phyloP scores from a whole-genome alignment of 1,139 yeast genomes.

The Meyerozyma athensensis region DNA sequence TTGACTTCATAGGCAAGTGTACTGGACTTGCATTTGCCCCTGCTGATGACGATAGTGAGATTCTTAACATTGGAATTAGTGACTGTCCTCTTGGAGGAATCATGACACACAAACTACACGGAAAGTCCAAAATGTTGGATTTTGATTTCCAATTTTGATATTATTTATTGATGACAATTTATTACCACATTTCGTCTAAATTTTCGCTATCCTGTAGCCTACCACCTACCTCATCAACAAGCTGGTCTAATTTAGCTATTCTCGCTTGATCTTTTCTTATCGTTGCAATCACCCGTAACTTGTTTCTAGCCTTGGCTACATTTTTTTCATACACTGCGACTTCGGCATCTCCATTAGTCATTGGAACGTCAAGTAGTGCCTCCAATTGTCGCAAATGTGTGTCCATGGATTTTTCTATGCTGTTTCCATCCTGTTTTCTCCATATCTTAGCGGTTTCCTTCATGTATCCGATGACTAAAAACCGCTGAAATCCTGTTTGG shows the following conservation, averaged over 20 bases:
- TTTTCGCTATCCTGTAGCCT: slow-evolving; percentile 35
- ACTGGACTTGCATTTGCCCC: slow-evolving; percentile 52
- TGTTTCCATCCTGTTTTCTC: slow-evolving; percentile 19
- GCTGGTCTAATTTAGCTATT: slow-evolving; percentile 27
- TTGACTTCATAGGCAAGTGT: slow-evolving; percentile 56
- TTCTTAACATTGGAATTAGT: slow-evolving; percentile 48
- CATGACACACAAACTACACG: slow-evolving; percentile 41
- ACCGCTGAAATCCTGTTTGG: slow-evolving; percentile 75
- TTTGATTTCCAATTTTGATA: slow-evolving; percentile 33
- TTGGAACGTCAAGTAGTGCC: slow-evolving; percentile 22
- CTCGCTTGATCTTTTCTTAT: slow-evolving; percentile 1
- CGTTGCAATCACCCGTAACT: slow-evolving; percentile 41
- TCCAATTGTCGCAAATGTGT: slow-evolving; percentile 28
- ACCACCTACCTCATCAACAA: slow-evolving; percentile 38
- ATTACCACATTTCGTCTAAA: slow-evolving; percentile 43
- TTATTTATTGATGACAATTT: background rate
- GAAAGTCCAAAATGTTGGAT: slow-evolving; percentile 32
- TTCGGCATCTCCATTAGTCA: slow-evolving; percentile 35
- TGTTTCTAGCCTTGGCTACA: slow-evolving; percentile 46
- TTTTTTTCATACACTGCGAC: slow-evolving; percentile 45
- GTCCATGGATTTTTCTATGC: slow-evolving; percentile 14
- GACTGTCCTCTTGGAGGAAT: slow-evolving; percentile 60
- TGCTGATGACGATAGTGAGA: slow-evolving; percentile 40
- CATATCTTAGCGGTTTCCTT: slow-evolving; percentile 47
- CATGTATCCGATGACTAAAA: slow-evolving; percentile 58